These are phyloP conservation scores for Sporisorium iseilematis-ciliati DNA, from an alignment of 1,284 basidiomycete genomes.

Conservation along the genomic window DNA sequence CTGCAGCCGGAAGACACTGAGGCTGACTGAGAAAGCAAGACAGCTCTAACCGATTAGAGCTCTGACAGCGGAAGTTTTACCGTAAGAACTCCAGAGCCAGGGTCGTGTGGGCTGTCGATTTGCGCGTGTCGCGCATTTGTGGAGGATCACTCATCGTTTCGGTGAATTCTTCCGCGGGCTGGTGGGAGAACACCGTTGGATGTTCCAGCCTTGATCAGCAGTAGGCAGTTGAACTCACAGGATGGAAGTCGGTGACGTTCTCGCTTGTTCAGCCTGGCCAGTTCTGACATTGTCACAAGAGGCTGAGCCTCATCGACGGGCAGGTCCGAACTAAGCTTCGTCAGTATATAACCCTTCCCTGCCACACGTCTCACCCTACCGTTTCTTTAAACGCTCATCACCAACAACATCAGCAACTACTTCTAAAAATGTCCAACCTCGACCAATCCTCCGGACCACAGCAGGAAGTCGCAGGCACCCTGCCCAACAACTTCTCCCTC, in stretches of 20 bases:
- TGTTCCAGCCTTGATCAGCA: no score
- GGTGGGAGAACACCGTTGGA: no score
- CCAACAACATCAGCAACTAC: not conserved
- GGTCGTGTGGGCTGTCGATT: constrained; percentile 4
- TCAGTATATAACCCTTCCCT: no score
- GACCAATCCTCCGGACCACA: constrained; percentile 28
- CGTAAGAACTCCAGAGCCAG: not conserved
- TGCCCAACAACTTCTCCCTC: constrained; percentile 44
- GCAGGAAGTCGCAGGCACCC: constrained; percentile 32
- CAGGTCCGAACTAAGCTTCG: no score
- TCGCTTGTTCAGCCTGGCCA: no score
- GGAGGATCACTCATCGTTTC: constrained; percentile 41
- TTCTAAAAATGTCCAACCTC: constrained; percentile 27
- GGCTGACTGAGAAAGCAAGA: constrained; percentile 6
- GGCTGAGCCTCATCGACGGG: no score
- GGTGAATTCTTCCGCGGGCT: constrained; percentile 1
- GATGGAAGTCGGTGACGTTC: no score
- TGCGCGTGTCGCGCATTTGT: constrained; percentile 3
- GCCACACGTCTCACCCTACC: no score
- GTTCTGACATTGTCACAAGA: no score
- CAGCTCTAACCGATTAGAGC: not conserved
- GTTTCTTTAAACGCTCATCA: not conserved
- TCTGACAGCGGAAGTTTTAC: not conserved
- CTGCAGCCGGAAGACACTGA: not conserved
- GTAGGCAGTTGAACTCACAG: no score